These are phyloP conservation scores for Letharia columbiana DNA, from an alignment of 495 filamentous ascomycete genomes.

Conservation along the genomic window DNA sequence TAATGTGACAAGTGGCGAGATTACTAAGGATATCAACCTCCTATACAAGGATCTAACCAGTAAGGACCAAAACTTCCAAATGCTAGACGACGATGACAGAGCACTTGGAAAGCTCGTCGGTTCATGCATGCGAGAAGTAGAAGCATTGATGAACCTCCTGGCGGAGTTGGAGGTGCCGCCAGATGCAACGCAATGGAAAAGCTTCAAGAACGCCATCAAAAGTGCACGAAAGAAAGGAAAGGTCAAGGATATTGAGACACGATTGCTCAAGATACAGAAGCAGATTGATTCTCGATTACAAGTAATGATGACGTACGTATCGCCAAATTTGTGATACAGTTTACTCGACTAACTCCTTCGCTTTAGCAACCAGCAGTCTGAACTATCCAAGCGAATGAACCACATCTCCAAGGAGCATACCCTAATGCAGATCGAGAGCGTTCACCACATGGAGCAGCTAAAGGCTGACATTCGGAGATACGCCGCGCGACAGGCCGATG, in stretches of 20 bases:
- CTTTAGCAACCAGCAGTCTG: conserved; percentile 6
- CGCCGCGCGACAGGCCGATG: neutral
- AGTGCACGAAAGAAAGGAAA: neutral
- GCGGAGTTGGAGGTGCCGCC: neutral
- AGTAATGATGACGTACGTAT: conserved; percentile 5
- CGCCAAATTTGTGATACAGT: too few relatives aligned
- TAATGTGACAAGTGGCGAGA: neutral
- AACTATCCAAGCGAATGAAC: neutral
- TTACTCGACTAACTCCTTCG: neutral
- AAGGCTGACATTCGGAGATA: neutral
- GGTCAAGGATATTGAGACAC: neutral
- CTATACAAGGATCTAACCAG: neutral
- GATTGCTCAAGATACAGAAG: conserved; percentile 5
- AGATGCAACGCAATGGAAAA: conserved; percentile 6
- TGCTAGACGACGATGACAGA: neutral
- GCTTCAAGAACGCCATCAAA: conserved; percentile 4
- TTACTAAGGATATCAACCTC: neutral
- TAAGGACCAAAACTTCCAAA: neutral
- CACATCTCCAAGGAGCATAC: conserved; percentile 1
- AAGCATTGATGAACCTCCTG: neutral
- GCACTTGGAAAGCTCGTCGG: conserved; percentile 6
- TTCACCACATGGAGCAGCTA: conserved; percentile 9
- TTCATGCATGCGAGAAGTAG: neutral
- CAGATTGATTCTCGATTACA: neutral
- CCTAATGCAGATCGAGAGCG: neutral